Conservation (phyloP, 2,329 filamentous ascomycete genomes). For the Emericellopsis atlantica region DNA sequence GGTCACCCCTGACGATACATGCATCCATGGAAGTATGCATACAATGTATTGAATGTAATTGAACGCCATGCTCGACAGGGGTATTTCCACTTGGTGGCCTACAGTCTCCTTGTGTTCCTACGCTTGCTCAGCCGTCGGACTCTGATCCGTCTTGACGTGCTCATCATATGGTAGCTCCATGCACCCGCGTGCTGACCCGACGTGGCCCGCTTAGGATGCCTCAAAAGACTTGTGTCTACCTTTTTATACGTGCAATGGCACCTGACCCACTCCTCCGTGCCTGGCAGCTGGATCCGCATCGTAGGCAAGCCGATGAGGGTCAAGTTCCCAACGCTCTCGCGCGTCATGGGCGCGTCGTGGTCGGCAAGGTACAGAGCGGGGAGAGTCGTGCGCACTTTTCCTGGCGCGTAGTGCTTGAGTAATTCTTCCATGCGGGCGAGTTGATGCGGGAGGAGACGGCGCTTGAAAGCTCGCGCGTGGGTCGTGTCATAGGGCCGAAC, state of each 20-base stretch:
- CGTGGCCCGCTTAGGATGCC: neutral
- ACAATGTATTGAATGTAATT: too few species aligned
- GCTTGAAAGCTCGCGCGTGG: constrained; percentile 34
- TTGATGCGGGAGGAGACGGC: constrained; percentile 20
- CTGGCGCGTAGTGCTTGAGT: constrained; percentile 37
- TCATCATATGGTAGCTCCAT: too few species aligned
- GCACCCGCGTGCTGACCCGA: too few species aligned
- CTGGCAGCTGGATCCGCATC: constrained; percentile 32
- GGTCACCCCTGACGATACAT: too few species aligned
- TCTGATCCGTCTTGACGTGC: too few species aligned
- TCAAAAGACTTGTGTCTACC: constrained; percentile 24
- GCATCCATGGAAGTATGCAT: too few species aligned
- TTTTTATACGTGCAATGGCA: constrained; percentile 38
- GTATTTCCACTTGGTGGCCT: too few species aligned
- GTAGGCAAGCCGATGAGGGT: constrained; percentile 40
- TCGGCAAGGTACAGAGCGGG: constrained; percentile 39
- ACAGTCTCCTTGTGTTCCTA: too few species aligned
- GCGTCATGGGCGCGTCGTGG: constrained; percentile 1
- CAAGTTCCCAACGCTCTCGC: constrained; percentile 8
- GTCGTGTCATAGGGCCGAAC: constrained; percentile 31
- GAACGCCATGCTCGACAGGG: too few species aligned
- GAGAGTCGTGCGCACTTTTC: constrained; percentile 41
- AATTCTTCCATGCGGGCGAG: constrained; percentile 22
- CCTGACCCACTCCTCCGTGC: constrained; percentile 31
- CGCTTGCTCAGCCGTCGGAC: too few species aligned